phyloP scores from a whole-genome alignment of 257 asterid species.

The Fraxinus cuspidata region DNA sequence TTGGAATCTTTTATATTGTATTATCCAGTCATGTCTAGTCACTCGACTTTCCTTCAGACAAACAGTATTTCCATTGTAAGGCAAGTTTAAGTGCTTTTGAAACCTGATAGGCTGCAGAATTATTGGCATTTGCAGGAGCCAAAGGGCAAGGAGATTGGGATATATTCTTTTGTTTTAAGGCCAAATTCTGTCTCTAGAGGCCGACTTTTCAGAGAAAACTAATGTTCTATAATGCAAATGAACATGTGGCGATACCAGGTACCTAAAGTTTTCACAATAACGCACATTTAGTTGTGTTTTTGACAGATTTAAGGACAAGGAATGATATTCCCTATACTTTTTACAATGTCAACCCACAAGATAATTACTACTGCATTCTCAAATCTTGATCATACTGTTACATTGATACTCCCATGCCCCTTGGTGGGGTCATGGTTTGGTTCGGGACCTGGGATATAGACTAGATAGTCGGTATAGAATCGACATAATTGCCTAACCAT shows the following conservation, averaged over 20 bases:
- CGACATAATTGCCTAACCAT: neutral
- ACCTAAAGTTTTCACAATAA: conserved; percentile 14
- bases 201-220: conserved; percentile 21
- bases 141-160: conserved; percentile 34
- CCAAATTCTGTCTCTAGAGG: conserved; percentile 16
- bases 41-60: conserved; percentile 19
- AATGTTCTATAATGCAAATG: conserved; percentile 25
- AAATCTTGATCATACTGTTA: neutral
- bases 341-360: conserved; percentile 27
- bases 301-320: conserved; percentile 3
- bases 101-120: conserved; percentile 6
- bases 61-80: neutral
- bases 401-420: neutral
- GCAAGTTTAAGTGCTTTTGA: neutral
- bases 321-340: conserved; percentile 24
- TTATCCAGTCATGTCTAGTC: neutral
- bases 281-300: conserved; percentile 20
- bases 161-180: conserved; percentile 38
- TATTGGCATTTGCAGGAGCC: conserved; percentile 33
- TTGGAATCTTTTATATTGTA: neutral
- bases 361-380: neutral
- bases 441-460: neutral
- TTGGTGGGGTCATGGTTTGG: neutral
- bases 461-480: neutral
- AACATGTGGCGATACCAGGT: conserved; percentile 4